Base-by-base conservation (phyloP, 2,329 filamentous ascomycete species). In the Aspergillus japonicus region DNA sequence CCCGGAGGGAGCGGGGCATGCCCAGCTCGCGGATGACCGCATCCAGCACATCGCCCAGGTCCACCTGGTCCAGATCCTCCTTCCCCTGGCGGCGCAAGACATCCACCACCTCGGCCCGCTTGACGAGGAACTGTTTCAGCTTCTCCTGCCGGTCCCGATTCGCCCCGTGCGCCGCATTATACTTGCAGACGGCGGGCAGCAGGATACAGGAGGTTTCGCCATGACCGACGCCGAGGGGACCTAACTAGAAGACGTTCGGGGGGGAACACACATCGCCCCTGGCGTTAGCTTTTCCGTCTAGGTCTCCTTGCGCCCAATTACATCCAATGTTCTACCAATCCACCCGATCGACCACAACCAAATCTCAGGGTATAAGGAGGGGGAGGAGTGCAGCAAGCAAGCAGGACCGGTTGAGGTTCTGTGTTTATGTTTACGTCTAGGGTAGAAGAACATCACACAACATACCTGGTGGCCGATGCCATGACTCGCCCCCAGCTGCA, bases 141-240 rank as follows among this genome's bases (percentile, higher is more conserved):
- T 70, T 71, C 10, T 69, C 65, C 68, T 84, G 83, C 19, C 77
- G 71, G 8, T 76, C 74, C 8, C 71, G 69, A 31, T 80, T 80
- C 2, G 76, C 75, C 5, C 78, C 77, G 52, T 77, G 69, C 39
- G 67, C 69, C 2, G 75, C 73, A 59, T 87, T 88, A 66, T 78
- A 87, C 66, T 81, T 83, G 67, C 82, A 82, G 5, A 87, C 83
- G 0, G 81, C 78, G 0, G 85, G 84, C 39, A 82, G 75, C 57
- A 85, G 74, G 50, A 83, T 80, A 67, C 81, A 87, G 64, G 81
- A 85, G 29, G 84, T 87, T 69, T 86, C 84, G 11, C 85, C 85
- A 66, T 88, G 85, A 0, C 82, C 81, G 2, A 87, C 84, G 0
- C 84, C 84, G 3, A 84, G 68, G 0, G 84, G 83, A 0, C 82